Conservation (phyloP, 352 stramenopile genomes). For the Saprolegnia diclina region DNA sequence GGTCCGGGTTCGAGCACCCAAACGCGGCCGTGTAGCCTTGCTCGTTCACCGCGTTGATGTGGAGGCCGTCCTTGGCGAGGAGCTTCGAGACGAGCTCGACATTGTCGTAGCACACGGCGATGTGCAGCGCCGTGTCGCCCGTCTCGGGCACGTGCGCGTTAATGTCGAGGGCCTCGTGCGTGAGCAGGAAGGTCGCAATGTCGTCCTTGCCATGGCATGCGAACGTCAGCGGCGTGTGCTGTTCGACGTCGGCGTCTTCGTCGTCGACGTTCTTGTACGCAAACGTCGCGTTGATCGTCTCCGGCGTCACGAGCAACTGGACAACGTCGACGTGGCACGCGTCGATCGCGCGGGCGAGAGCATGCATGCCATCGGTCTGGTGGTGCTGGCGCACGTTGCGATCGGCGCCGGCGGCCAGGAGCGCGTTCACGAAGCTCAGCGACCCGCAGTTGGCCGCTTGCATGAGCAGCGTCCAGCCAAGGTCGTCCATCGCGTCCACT, state of each 20-base stretch:
- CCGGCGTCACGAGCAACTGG: not conserved
- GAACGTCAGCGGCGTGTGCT: conserved; percentile 73
- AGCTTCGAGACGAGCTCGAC: conserved; percentile 71
- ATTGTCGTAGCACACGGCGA: conserved; percentile 82
- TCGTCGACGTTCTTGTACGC: conserved; percentile 31
- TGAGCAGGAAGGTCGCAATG: conserved; percentile 41
- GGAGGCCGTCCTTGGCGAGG: conserved; percentile 39
- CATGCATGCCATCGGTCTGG: conserved; percentile 4
- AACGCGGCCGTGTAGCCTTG: conserved; percentile 76
- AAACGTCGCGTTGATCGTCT: conserved; percentile 16
- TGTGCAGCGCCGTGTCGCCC: conserved; percentile 67
- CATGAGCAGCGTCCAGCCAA: conserved; percentile 83
- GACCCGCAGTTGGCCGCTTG: conserved; percentile 66
- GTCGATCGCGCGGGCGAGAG: conserved; percentile 19
- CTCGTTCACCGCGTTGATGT: conserved; percentile 65
- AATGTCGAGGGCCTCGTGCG: conserved; percentile 46
- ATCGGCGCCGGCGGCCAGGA: conserved; percentile 33
- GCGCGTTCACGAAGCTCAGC: conserved; percentile 34
- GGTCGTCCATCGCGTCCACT: conserved; percentile 48
- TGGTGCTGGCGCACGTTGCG: conserved; percentile 1
- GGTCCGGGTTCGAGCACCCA: conserved; percentile 64
- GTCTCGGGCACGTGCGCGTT: conserved; percentile 59
- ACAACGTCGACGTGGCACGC: conserved; percentile 9
- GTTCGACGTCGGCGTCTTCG: conserved; percentile 39
- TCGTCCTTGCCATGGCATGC: conserved; percentile 71